Conservation (phyloP, 352 stramenopile genomes). For the Thalassiosira hispida region DNA sequence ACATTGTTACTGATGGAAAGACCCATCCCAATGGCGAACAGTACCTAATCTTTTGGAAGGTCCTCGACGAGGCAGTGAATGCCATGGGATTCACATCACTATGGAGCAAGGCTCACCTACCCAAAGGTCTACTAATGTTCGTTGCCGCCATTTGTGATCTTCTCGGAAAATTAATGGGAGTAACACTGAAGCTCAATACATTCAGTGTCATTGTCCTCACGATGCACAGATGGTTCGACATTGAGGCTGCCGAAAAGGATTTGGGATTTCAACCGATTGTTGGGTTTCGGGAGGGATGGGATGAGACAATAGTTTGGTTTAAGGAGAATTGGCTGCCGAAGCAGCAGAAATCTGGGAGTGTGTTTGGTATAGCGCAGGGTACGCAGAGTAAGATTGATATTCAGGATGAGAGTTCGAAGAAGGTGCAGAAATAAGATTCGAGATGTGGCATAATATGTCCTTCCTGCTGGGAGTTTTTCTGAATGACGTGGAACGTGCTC, state of each 20-base stretch:
- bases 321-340: constrained; percentile 87
- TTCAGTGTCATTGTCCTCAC: constrained; percentile 90
- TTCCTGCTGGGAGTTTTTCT: too few relatives aligned
- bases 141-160: constrained; percentile 85
- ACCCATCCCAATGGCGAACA: constrained; percentile 69
- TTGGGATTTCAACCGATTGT: constrained; percentile 88
- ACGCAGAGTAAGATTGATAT: constrained; percentile 68
- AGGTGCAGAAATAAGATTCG: constrained; percentile 22
- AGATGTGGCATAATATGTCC: too few relatives aligned
- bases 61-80: constrained; percentile 84
- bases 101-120: constrained; percentile 85
- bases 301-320: constrained; percentile 88
- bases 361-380: constrained; percentile 44
- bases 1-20: constrained; percentile 89
- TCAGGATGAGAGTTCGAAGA: constrained; percentile 55
- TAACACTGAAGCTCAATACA: constrained; percentile 86
- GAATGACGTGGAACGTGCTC: too few relatives aligned
- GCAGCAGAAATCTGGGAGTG: constrained; percentile 23
- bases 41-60: constrained; percentile 87
- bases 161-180: constrained; percentile 67
- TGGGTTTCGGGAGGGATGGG: constrained; percentile 87
- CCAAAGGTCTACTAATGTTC: constrained; percentile 81
- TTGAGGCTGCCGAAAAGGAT: constrained; percentile 86
- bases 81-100: constrained; percentile 88
- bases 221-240: constrained; percentile 90